Conservation (phyloP, 2,329 filamentous ascomycete genomes). For the Xylariaceae sp. region DNA sequence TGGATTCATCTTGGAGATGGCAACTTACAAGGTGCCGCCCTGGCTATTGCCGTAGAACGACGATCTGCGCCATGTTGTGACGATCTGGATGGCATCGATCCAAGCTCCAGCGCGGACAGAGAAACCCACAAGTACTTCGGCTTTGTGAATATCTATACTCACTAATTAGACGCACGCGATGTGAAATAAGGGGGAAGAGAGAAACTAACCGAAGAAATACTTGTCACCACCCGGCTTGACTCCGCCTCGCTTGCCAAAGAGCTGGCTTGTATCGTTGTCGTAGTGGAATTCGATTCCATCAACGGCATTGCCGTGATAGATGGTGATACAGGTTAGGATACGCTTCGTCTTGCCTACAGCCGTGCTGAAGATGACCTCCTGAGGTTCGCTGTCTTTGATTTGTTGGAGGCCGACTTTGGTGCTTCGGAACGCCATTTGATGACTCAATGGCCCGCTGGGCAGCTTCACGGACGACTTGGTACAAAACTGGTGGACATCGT, state of each 20-base stretch:
- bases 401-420: constrained; percentile 67
- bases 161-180: constrained; percentile 1
- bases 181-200: neutral
- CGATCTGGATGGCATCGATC: constrained; percentile 83
- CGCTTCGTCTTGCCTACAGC: constrained; percentile 64
- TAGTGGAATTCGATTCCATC: constrained; percentile 91
- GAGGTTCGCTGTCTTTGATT: constrained; percentile 62
- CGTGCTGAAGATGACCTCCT: constrained; percentile 66
- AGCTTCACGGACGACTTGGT: constrained; percentile 74
- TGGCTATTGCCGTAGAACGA: constrained; percentile 74
- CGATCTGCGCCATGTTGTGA: constrained; percentile 89
- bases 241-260: constrained; percentile 73
- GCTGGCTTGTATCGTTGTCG: constrained; percentile 75
- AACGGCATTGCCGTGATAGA: constrained; percentile 72
- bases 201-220: constrained; percentile 67
- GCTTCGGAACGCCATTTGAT: constrained; percentile 65
- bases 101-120: constrained; percentile 71
- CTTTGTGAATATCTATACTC: constrained; percentile 65
- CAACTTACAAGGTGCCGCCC: constrained; percentile 75
- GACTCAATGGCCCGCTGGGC: constrained; percentile 56
- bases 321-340: constrained; percentile 65
- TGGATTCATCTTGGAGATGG: neutral
- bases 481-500: constrained; percentile 66
- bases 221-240: constrained; percentile 64
- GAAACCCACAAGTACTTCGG: constrained; percentile 86